These are phyloP conservation scores for Cicer yamashitae DNA, from an alignment of 306 rosid species.

Conservation along the genomic window DNA sequence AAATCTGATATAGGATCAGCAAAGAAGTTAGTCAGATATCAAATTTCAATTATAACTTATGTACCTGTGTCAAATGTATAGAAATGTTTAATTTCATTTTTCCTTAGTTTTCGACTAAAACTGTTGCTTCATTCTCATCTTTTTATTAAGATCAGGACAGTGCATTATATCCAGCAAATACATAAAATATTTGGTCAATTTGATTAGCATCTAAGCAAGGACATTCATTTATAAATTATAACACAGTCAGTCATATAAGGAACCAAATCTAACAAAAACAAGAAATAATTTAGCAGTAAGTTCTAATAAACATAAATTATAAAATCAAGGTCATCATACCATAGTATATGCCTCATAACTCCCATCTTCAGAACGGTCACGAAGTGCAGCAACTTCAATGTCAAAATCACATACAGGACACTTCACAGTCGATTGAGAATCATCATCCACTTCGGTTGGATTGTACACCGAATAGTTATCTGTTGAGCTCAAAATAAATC, in stretches of 20 bases:
- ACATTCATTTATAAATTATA: background rate
- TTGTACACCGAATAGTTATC: constrained; percentile 44
- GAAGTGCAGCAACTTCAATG: constrained; percentile 55
- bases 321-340: constrained; percentile 52
- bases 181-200: constrained; percentile 6
- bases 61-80: constrained; percentile 5
- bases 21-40: constrained; percentile 42
- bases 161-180: constrained; percentile 21
- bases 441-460: constrained; percentile 69
- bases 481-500: constrained; percentile 40
- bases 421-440: constrained; percentile 50
- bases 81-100: constrained; percentile 3
- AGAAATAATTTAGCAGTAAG: constrained; percentile 15
- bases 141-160: constrained; percentile 34
- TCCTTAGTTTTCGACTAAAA: constrained; percentile 20
- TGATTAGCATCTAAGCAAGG: constrained; percentile 24
- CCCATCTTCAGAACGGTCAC: constrained; percentile 62
- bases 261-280: constrained; percentile 5
- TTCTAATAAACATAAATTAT: background rate
- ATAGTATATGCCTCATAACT: constrained; percentile 62
- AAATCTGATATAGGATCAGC: constrained; percentile 63
- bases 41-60: constrained; percentile 43
- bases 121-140: constrained; percentile 3
- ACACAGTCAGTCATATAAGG: constrained; percentile 7
- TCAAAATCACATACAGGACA: constrained; percentile 81